These are phyloP conservation scores for Vaccinium myrtillus DNA, from an alignment of 148 eudicot species.

Conservation along the genomic window DNA sequence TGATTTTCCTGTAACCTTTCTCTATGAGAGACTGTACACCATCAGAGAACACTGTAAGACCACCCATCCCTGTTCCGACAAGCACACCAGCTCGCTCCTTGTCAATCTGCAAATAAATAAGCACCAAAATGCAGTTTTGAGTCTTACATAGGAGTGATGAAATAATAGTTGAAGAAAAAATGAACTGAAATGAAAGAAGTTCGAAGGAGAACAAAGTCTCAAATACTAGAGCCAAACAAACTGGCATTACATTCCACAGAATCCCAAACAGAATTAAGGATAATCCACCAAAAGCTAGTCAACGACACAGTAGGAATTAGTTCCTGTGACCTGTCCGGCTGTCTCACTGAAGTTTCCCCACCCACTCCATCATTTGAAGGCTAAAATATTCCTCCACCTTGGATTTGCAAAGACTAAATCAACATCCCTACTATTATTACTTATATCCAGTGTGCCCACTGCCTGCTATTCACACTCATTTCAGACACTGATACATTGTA, in stretches of 20 bases:
- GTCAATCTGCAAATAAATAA: conserved; percentile 57
- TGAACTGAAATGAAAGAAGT: neutral
- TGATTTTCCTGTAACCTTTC: conserved; percentile 80
- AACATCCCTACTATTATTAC: neutral
- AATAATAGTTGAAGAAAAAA: too few relatives aligned
- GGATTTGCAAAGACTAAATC: neutral
- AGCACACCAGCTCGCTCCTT: conserved; percentile 86
- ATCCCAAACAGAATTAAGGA: neutral
- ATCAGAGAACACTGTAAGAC: conserved; percentile 77
- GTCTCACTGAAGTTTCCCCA: neutral
- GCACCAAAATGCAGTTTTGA: neutral
- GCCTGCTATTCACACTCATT: neutral
- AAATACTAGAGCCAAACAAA: neutral
- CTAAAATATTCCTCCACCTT: neutral
- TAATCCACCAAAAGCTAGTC: neutral
- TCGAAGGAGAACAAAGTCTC: neutral
- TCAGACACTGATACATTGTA: neutral
- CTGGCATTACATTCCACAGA: neutral
- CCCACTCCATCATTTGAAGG: neutral
- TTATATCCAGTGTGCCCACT: neutral
- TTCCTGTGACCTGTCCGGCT: too few relatives aligned
- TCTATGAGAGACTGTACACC: conserved; percentile 83
- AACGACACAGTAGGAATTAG: neutral
- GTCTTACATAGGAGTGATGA: neutral
- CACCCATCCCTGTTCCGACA: conserved; percentile 97